These are phyloP conservation scores for Trichoderma aggressivum DNA, from an alignment of 2,329 filamentous ascomycete species.

Conservation along the genomic window DNA sequence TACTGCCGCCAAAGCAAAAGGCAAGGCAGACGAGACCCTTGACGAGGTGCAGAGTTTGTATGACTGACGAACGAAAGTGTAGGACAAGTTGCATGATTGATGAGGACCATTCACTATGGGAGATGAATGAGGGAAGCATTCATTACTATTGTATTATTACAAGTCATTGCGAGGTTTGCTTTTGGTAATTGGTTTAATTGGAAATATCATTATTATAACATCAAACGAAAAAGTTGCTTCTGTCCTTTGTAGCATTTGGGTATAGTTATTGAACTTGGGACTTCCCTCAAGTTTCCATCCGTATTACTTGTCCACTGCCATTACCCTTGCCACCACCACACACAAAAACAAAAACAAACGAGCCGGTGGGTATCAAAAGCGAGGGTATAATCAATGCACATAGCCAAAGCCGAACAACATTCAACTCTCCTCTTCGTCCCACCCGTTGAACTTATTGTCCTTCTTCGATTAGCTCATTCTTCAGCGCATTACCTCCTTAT, in stretches of 20 bases:
- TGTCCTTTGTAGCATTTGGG: background rate
- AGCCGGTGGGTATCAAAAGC: constrained; percentile 7
- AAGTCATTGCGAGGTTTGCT: constrained; percentile 1
- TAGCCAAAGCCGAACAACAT: background rate
- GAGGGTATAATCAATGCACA: constrained; percentile 3
- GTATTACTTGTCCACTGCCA: background rate
- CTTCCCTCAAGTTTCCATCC: background rate
- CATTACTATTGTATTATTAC: background rate
- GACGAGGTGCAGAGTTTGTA: constrained; percentile 40
- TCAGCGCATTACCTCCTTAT: background rate
- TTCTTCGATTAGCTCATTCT: background rate
- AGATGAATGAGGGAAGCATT: background rate
- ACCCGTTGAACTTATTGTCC: background rate
- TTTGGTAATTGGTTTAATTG: background rate
- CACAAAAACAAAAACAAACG: background rate
- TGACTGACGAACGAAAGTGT: background rate
- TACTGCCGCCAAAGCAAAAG: constrained; percentile 38
- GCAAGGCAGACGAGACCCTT: constrained; percentile 42
- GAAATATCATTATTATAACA: background rate
- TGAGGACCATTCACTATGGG: background rate
- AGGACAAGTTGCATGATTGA: background rate
- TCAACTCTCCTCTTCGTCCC: background rate
- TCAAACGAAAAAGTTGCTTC: background rate
- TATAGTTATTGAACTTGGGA: background rate
- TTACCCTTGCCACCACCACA: background rate